Conservation (phyloP, 2,329 filamentous ascomycete genomes). For the Phyllosticta citribraziliensis region DNA sequence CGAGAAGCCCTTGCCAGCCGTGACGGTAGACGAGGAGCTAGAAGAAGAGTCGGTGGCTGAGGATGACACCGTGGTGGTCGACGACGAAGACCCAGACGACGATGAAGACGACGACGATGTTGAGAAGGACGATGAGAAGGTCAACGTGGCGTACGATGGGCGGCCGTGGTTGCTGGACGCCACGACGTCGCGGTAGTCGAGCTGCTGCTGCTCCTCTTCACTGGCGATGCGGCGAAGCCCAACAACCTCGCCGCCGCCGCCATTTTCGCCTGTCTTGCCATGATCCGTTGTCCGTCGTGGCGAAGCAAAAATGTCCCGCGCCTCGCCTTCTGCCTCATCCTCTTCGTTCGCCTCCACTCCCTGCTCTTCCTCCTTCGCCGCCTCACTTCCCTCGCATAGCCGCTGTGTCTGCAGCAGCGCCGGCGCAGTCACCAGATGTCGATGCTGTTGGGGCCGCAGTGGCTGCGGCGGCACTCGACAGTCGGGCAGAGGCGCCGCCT, state of each 20-base stretch:
- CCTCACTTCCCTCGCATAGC: neutral
- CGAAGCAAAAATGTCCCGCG: neutral
- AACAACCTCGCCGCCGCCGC: neutral
- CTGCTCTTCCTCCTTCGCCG: neutral
- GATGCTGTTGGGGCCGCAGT: neutral
- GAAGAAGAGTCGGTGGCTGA: neutral
- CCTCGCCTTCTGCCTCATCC: neutral
- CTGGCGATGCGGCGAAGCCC: too few species aligned
- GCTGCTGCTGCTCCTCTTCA: too few species aligned
- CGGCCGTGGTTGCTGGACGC: neutral
- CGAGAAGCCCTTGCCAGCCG: neutral
- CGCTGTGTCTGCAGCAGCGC: neutral
- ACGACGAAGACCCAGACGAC: neutral
- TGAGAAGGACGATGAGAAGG: neutral
- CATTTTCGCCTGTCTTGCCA: neutral
- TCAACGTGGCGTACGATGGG: neutral
- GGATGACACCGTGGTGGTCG: neutral
- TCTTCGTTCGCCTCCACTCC: too few species aligned
- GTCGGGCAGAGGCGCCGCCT: neutral
- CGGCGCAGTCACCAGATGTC: neutral
- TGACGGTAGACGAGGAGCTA: neutral
- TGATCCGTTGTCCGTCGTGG: neutral
- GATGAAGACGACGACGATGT: neutral
- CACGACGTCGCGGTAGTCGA: neutral
- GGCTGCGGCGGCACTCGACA: too few species aligned